Base-by-base conservation (phyloP, 169 alveolate genomes). In the Plasmodium gaboni region DNA sequence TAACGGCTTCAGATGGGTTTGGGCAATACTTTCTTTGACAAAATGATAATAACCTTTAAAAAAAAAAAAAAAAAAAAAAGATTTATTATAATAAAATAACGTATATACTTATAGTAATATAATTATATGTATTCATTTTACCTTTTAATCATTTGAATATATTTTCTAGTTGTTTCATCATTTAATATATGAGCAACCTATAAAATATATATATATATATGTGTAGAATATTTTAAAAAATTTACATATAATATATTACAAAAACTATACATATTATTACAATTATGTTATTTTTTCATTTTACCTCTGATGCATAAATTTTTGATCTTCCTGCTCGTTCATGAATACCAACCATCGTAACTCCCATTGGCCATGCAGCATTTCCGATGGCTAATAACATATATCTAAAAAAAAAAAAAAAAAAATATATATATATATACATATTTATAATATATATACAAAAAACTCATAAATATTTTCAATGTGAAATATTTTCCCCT, bases 291-390 rank as follows among this genome's bases (percentile, higher is more conserved):
- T 15, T 28, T 72, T 51, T 59, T 46, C 44, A 96, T 24, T 96
- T 97, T 17, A 97, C 97, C 74, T 97, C 97, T 44, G 97, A 93
- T 2, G 97, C 94, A 80, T 89, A 96, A 48, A 97, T 96, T 80
- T 96, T 94, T 15, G 98, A 95, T 74, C 98, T 89, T 28, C 98
- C 98, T 42, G 98, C 96, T 73, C 99, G 92, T 89, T 97, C 98
- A 92, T 97, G 99, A 42, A 97, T 97, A 42, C 98, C 98, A 60
- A 97, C 98, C 98, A 96, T 97, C 50, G 98, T 97, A 15, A 97
- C 98, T 9, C 99, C 99, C 98, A 93, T 93, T 22, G 98, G 99
- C 99, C 99, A 97, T 5, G 99, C 98, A n/a, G 99, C 98, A 92
- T 97, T 97, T 13, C 99, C 99, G 51, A 97, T 97, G 67, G 98